These are phyloP conservation scores for Primulina huaijiensis DNA, from an alignment of 257 asterid species.

Conservation along the genomic window DNA sequence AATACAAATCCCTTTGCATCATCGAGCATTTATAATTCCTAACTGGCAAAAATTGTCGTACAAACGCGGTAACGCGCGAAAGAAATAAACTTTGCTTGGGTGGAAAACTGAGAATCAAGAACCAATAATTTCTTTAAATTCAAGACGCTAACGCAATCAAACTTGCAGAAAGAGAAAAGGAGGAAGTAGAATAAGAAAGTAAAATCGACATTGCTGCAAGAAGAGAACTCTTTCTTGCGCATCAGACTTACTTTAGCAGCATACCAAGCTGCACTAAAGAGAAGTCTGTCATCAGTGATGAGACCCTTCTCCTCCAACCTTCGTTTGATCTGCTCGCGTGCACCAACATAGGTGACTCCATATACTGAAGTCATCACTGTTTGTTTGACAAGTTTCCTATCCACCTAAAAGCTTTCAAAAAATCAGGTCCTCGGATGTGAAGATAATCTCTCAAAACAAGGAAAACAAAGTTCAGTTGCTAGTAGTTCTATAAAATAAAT, in stretches of 20 bases:
- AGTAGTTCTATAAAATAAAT: conserved; percentile 20
- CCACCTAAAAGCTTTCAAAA: conserved; percentile 60
- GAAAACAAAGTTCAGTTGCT: conserved; percentile 9
- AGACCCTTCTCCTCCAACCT: conserved; percentile 87
- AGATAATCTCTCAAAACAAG: conserved; percentile 14
- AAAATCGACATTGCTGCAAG: conserved; percentile 7
- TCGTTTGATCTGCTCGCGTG: conserved; percentile 91
- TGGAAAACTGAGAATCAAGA: neutral
- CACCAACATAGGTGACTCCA: conserved; percentile 96
- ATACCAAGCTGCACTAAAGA: conserved; percentile 78
- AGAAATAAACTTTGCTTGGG: neutral
- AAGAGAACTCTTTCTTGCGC: conserved; percentile 2
- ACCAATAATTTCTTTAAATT: neutral
- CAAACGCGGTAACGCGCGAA: too few species aligned
- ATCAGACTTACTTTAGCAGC: conserved; percentile 75
- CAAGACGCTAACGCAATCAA: neutral
- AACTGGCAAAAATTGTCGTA: neutral
- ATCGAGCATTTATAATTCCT: too few species aligned
- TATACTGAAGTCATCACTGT: conserved; percentile 99
- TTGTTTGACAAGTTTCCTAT: conserved; percentile 89
- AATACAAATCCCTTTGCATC: too few species aligned
- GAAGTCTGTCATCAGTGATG: conserved; percentile 70
- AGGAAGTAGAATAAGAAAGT: neutral
- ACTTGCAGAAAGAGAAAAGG: neutral
- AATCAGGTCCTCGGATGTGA: conserved; percentile 28